Conservation (phyloP, 2,329 filamentous ascomycete genomes). For the Alternaria ethzedia region DNA sequence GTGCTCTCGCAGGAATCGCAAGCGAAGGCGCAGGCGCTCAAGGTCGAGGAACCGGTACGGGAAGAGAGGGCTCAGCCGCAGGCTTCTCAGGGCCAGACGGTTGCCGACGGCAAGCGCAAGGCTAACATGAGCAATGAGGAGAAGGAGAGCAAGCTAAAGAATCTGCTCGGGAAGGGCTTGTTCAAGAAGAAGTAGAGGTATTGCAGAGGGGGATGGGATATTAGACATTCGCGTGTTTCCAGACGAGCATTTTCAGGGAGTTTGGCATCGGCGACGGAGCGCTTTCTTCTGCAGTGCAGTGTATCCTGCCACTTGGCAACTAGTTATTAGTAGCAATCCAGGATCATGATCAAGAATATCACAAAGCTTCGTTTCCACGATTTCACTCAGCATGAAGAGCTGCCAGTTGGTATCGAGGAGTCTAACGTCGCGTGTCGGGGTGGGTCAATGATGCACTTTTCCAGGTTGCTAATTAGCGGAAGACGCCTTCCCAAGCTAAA, state of each 20-base stretch:
- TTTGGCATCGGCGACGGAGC: background rate
- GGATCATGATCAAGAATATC: background rate
- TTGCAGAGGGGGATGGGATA: background rate
- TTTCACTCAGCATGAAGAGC: background rate
- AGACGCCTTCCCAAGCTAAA: background rate
- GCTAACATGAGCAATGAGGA: slow-evolving; percentile 39
- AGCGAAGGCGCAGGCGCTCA: slow-evolving; percentile 69
- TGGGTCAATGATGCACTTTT: background rate
- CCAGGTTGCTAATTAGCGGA: background rate
- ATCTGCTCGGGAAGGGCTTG: slow-evolving; percentile 43
- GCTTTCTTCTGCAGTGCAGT: background rate
- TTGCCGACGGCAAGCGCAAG: slow-evolving; percentile 42
- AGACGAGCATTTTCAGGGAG: slow-evolving; percentile 6
- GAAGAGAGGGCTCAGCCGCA: slow-evolving; percentile 14
- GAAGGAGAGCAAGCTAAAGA: slow-evolving; percentile 51
- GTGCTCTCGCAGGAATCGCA: slow-evolving; percentile 67
- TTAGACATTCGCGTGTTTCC: background rate
- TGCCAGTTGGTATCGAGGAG: background rate
- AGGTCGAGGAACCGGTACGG: slow-evolving; percentile 62
- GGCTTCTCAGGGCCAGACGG: slow-evolving; percentile 19
- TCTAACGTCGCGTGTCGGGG: background rate
- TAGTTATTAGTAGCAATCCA: background rate
- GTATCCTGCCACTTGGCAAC: background rate
- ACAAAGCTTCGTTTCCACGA: background rate
- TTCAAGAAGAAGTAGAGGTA: slow-evolving; percentile 39